Conservation (phyloP, 2,329 filamentous ascomycete genomes). For the Venturia nashicola region DNA sequence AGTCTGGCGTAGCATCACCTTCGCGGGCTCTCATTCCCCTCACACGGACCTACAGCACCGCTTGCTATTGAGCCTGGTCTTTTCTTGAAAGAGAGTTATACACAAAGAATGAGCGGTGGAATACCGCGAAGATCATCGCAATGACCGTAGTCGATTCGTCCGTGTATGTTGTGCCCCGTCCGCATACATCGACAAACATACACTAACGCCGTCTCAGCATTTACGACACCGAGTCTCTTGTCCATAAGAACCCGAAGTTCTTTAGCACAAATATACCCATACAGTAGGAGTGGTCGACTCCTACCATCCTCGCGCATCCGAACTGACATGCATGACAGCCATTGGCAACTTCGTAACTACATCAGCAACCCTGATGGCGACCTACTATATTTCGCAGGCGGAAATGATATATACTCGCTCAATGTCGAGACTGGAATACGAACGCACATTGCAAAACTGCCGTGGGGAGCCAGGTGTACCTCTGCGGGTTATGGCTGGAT, state of each 20-base stretch:
- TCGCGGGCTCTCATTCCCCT: not conserved
- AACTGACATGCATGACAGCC: slow-evolving; percentile 35
- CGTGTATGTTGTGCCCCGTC: not conserved
- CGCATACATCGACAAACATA: not conserved
- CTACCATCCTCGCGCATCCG: not conserved
- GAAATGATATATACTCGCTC: slow-evolving; percentile 44
- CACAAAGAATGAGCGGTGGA: slow-evolving; percentile 1
- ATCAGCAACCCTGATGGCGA: slow-evolving; percentile 70
- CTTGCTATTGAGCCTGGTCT: not conserved
- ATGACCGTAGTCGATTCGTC: slow-evolving; percentile 6
- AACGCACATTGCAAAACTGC: slow-evolving; percentile 58
- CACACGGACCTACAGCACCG: not conserved
- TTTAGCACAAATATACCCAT: slow-evolving; percentile 37
- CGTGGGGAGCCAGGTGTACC: slow-evolving; percentile 66
- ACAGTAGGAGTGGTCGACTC: slow-evolving; percentile 22
- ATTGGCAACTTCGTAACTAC: slow-evolving; percentile 83
- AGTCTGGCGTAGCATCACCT: not conserved
- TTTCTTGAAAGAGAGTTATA: not conserved
- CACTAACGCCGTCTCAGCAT: slow-evolving; percentile 19
- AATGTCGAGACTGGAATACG: slow-evolving; percentile 59
- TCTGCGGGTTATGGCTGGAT: slow-evolving; percentile 81
- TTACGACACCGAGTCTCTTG: slow-evolving; percentile 33
- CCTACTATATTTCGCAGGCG: slow-evolving; percentile 74
- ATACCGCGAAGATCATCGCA: not conserved
- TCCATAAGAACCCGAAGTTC: slow-evolving; percentile 31